Evolutionary conservation across 768 basidiomycete species (phyloP).

Genomic region (Podaxis sp.): DNA sequence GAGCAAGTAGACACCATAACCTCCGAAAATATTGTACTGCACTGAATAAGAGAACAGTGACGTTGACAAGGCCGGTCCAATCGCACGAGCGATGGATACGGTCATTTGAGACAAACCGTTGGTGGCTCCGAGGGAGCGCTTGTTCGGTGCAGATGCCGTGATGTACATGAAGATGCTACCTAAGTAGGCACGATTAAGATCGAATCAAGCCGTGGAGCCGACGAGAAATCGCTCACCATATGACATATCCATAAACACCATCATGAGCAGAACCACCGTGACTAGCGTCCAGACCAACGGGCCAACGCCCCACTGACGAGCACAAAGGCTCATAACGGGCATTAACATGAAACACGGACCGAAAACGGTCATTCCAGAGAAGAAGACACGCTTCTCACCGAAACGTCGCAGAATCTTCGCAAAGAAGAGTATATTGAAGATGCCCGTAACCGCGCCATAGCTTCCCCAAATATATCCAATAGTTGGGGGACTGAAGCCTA

Average conservation of each 20-base stretch:
- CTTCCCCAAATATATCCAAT: constrained; percentile 58
- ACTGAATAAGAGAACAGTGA: constrained; percentile 55
- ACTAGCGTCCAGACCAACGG: constrained; percentile 37
- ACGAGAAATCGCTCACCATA: constrained; percentile 34
- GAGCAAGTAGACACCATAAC: constrained; percentile 44
- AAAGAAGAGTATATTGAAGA: constrained; percentile 41
- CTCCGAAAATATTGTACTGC: constrained; percentile 42
- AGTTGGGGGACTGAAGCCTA: constrained; percentile 54
- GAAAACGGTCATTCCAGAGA: constrained; percentile 32
- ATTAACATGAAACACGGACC: constrained; percentile 40
- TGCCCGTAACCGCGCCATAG: constrained; percentile 39
- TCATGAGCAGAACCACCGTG: constrained; percentile 24
- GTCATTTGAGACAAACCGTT: constrained; percentile 50
- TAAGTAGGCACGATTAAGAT: constrained; percentile 15
- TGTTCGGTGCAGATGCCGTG: constrained; percentile 48
- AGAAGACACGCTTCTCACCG: constrained; percentile 43
- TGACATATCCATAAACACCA: constrained; percentile 41
- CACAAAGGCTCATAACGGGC: constrained; percentile 44
- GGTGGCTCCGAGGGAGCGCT: constrained; percentile 46
- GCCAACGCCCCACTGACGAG: constrained; percentile 35
- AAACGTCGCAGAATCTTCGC: constrained; percentile 38
- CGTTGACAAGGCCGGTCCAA: constrained; percentile 47
- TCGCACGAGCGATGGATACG: constrained; percentile 42
- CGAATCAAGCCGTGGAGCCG: neutral
- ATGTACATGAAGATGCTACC: constrained; percentile 51